phyloP scores from a whole-genome alignment of 306 rosid species.

The Cercis canadensis region DNA sequence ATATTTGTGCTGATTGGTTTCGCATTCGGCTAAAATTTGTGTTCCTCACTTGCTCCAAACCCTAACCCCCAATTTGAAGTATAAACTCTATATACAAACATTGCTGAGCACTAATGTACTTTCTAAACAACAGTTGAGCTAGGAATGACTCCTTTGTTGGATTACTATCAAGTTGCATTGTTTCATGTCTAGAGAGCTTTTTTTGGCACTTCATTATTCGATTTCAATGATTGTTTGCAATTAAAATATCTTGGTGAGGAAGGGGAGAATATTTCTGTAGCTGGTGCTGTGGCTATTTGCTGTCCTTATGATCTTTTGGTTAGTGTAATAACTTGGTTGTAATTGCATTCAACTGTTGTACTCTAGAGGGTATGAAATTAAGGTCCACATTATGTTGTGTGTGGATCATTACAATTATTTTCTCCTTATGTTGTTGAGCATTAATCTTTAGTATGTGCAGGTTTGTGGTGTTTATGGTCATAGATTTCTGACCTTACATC shows the following conservation, averaged over 20 bases:
- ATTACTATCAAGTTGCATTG: too few relatives aligned
- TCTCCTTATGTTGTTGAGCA: background rate
- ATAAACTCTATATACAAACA: too few relatives aligned
- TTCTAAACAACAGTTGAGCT: too few relatives aligned
- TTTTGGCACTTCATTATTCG: conserved; percentile 28
- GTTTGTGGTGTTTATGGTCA: too few relatives aligned
- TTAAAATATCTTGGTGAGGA: conserved; percentile 95
- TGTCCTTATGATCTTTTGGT: conserved; percentile 99
- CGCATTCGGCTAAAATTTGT: too few relatives aligned
- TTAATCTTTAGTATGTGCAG: background rate
- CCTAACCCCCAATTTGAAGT: too few relatives aligned
- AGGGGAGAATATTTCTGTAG: conserved; percentile 74
- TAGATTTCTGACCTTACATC: too few relatives aligned
- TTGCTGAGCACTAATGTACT: too few relatives aligned
- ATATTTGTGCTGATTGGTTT: too few relatives aligned
- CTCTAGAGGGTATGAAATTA: conserved; percentile 26
- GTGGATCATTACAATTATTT: conserved; percentile 22
- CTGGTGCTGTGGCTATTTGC: conserved; percentile 92
- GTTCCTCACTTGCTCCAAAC: too few relatives aligned
- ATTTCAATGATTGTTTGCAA: conserved; percentile 52
- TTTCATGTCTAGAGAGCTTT: too few relatives aligned
- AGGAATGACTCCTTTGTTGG: too few relatives aligned
- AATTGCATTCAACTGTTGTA: conserved; percentile 4
- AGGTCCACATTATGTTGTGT: background rate
- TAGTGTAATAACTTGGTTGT: conserved; percentile 48